Conservation (phyloP, 164 flowering plant species). For the Umbilicus rupestris region DNA sequence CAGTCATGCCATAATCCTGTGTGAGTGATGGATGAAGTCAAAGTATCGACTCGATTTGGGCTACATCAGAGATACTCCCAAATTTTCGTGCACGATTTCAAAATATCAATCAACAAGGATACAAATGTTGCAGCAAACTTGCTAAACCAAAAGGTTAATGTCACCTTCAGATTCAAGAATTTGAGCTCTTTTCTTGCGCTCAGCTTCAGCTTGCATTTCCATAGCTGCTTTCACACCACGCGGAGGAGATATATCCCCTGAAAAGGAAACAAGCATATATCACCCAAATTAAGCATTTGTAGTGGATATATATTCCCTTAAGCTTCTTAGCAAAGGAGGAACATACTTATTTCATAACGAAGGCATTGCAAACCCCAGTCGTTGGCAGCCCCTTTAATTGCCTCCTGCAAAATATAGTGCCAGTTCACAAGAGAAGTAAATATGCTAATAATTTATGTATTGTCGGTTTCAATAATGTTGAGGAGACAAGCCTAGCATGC, state of each 20-base stretch:
- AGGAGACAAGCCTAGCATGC: background rate
- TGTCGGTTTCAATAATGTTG: background rate
- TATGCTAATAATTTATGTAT: background rate
- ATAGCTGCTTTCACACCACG: constrained; percentile 76
- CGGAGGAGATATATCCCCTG: constrained; percentile 94
- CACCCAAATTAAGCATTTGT: background rate
- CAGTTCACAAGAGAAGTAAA: constrained; percentile 8
- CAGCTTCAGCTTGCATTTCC: constrained; percentile 99
- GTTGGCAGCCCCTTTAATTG: constrained; percentile 79
- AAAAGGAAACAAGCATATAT: constrained; percentile 5
- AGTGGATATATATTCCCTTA: background rate
- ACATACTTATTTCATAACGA: constrained; percentile 89
- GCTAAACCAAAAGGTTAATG: background rate
- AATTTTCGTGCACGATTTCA: background rate
- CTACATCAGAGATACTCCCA: background rate
- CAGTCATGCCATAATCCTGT: too few species aligned
- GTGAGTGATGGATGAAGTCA: too few species aligned
- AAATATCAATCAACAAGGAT: too few species aligned
- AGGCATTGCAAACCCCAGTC: constrained; percentile 89
- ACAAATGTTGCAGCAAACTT: background rate
- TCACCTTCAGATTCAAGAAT: constrained; percentile 86
- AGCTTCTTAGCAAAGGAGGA: background rate
- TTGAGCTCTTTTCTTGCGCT: constrained; percentile 87
- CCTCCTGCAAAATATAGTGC: constrained; percentile 37
- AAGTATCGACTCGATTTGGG: background rate